Evolutionary conservation across 495 filamentous ascomycete species (phyloP).

Genomic region (Aspergillus indologenus): DNA sequence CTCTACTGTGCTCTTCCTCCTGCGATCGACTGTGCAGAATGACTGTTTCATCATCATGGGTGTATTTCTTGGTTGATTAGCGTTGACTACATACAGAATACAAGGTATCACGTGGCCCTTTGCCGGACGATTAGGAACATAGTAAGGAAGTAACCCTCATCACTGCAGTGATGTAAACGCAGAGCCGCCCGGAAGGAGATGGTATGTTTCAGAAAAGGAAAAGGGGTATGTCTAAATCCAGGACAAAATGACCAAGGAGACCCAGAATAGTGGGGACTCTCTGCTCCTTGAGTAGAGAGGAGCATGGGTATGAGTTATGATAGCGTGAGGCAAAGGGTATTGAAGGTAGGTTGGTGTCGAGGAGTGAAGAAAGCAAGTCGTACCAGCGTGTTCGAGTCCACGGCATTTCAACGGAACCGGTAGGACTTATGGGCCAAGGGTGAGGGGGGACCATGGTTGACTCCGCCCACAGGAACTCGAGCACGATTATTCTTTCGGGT

Average conservation of each 20-base stretch:
- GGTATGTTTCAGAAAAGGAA: conserved; percentile 18
- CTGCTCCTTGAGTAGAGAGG: not conserved
- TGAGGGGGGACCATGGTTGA: conserved; percentile 47
- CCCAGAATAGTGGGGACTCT: conserved; percentile 1
- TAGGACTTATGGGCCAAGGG: conserved; percentile 68
- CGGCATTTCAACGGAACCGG: conserved; percentile 35
- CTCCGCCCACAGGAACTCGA: conserved; percentile 50
- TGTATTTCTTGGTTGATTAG: conserved; percentile 14
- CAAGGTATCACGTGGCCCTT: conserved; percentile 31
- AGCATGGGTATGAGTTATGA: conserved; percentile 3
- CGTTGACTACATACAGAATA: conserved; percentile 24
- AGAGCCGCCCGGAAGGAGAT: conserved; percentile 2
- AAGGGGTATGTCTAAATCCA: conserved; percentile 25
- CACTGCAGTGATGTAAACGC: conserved; percentile 9
- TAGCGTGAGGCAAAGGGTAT: not conserved
- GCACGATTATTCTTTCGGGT: conserved; percentile 58
- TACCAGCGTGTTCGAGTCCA: conserved; percentile 1
- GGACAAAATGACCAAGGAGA: conserved; percentile 23
- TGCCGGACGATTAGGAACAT: conserved; percentile 17
- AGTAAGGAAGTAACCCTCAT: conserved; percentile 22
- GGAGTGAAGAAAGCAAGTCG: not conserved
- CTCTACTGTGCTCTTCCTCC: no score
- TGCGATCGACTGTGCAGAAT: no score
- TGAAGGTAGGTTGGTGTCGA: conserved; percentile 4
- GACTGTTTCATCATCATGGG: not conserved